phyloP scores from a whole-genome alignment of 306 rosid species.

The Dryas octopetala region DNA sequence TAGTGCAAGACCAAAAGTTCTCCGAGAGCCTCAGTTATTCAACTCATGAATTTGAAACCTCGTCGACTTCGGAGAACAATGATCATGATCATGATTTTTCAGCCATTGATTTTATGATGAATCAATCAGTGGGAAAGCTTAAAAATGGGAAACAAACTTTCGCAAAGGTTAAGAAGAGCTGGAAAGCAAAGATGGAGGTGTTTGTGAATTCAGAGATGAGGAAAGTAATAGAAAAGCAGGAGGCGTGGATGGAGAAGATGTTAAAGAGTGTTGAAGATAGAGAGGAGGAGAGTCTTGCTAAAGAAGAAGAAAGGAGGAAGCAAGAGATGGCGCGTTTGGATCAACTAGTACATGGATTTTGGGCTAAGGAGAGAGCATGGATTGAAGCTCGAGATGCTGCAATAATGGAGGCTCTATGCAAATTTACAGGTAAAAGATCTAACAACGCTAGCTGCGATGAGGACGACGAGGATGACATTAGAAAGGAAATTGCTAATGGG shows the following conservation, averaged over 20 bases:
- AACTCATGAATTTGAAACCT: conserved; percentile 62
- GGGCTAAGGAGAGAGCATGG: conserved; percentile 79
- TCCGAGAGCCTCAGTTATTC: conserved; percentile 51
- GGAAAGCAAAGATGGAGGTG: conserved; percentile 59
- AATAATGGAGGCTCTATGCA: conserved; percentile 44
- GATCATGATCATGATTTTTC: conserved; percentile 37
- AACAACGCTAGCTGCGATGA: neutral
- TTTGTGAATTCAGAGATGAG: conserved; percentile 57
- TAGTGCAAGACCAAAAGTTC: neutral
- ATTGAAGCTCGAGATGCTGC: conserved; percentile 64
- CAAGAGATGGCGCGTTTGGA: conserved; percentile 47
- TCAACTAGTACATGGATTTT: conserved; percentile 45
- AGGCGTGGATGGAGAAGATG: conserved; percentile 69
- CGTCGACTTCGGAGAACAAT: conserved; percentile 56
- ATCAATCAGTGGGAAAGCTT: neutral
- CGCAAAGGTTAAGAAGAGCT: conserved; percentile 36
- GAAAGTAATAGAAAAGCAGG: conserved; percentile 62
- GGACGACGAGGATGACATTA: neutral
- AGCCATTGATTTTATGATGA: neutral
- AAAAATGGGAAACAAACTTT: neutral
- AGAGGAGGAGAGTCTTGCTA: conserved; percentile 49
- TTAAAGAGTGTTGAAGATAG: conserved; percentile 50
- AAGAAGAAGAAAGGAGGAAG: conserved; percentile 65
- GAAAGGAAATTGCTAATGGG: neutral
- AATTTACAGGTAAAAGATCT: conserved; percentile 26